Percentiles rank a stretch among this genome's conserved stretches.
Conservation (phyloP, 495 filamentous ascomycete genomes). For the Penicillium alfredii region DNA sequence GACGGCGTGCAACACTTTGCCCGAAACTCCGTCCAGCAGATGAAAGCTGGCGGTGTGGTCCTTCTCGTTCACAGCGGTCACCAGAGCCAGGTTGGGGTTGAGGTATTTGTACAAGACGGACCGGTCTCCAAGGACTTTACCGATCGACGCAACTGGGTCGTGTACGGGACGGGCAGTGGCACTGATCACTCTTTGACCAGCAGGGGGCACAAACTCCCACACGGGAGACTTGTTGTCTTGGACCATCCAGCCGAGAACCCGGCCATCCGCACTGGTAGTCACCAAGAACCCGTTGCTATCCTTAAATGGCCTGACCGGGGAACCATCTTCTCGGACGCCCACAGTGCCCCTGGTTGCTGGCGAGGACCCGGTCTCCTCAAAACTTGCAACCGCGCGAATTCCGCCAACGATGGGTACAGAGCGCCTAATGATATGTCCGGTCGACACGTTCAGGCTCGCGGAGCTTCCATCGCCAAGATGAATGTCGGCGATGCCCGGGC, state of each 20-base stretch:
- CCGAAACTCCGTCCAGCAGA: conserved; percentile 81
- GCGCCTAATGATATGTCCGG: conserved; percentile 48
- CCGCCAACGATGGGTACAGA: conserved; percentile 21
- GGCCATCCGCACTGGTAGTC: conserved; percentile 53
- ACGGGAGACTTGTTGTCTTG: conserved; percentile 44
- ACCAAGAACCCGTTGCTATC: conserved; percentile 44
- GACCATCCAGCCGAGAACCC: conserved; percentile 54
- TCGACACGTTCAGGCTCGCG: conserved; percentile 50
- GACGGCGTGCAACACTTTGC: conserved; percentile 64
- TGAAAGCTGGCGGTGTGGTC: conserved; percentile 58
- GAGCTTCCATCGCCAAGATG: conserved; percentile 52
- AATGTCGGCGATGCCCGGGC: conserved; percentile 54
- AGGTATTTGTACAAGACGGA: conserved; percentile 96
- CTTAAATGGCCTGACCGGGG: conserved; percentile 23
- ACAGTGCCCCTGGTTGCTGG: conserved; percentile 22
- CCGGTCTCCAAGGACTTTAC: conserved; percentile 83
- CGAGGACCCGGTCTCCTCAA: conserved; percentile 19
- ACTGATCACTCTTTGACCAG: conserved; percentile 59
- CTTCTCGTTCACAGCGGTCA: conserved; percentile 61
- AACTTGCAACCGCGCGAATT: conserved; percentile 29
- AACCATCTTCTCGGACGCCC: conserved; percentile 32
- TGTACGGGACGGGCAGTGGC: conserved; percentile 63
- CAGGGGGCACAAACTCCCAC: conserved; percentile 71
- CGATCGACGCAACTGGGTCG: conserved; percentile 91
- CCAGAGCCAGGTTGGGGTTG: conserved; percentile 76